Conservation (phyloP, 2,329 filamentous ascomycete genomes). For the Biscogniauxia mediterranea region DNA sequence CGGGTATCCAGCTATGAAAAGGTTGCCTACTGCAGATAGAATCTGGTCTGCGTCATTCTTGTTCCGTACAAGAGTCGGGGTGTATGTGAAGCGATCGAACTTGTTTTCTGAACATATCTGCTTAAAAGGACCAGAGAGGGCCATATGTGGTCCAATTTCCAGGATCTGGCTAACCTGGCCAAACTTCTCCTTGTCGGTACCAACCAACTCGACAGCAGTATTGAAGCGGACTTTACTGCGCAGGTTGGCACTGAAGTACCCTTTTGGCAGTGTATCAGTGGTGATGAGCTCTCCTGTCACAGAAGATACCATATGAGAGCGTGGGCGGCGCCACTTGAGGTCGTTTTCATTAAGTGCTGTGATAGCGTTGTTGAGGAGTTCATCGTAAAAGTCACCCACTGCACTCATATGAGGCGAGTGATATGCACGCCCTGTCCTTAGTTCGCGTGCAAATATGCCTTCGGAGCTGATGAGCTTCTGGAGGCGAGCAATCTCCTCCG, state of each 20-base stretch:
- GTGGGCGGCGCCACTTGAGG: constrained; percentile 12
- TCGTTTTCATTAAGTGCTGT: constrained; percentile 14
- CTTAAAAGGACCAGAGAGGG: constrained; percentile 33
- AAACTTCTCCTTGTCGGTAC: constrained; percentile 28
- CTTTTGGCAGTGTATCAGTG: constrained; percentile 5
- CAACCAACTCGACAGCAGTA: constrained; percentile 38
- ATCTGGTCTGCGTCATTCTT: constrained; percentile 21
- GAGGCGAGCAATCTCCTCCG: constrained; percentile 40
- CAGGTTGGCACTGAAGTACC: constrained; percentile 29
- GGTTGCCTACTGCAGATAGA: constrained; percentile 23
- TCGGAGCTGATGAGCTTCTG: constrained; percentile 39
- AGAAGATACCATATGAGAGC: constrained; percentile 22
- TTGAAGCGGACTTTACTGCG: constrained; percentile 23
- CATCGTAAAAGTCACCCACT: constrained; percentile 35
- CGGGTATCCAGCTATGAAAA: constrained; percentile 23
- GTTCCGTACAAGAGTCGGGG: constrained; percentile 21
- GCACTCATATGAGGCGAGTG: constrained; percentile 41
- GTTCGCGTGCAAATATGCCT: constrained; percentile 46
- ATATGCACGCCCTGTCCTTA: constrained; percentile 41
- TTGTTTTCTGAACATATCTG: constrained; percentile 31
- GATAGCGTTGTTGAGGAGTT: constrained; percentile 7
- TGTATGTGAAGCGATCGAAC: constrained; percentile 17
- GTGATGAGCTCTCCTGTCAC: constrained; percentile 20
- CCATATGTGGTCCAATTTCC: constrained; percentile 34
- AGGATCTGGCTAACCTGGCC: constrained; percentile 22